Evolutionary conservation across 2,329 filamentous ascomycete species (phyloP), one percentile per base, ranked within the genome.

Genomic region (Aspergillus proliferans): DNA sequence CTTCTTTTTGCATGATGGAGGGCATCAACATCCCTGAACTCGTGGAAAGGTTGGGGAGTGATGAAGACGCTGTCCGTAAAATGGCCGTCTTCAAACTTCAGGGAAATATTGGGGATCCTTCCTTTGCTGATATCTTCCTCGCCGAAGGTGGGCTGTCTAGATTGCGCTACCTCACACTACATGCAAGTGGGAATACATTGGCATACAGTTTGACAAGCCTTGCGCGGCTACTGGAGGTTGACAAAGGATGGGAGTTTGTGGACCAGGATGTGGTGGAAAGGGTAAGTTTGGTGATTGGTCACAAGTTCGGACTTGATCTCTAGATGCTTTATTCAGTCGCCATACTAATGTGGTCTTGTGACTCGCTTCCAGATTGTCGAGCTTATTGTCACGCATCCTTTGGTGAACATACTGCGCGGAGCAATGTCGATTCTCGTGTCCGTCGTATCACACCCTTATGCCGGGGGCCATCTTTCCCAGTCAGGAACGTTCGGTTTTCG

Each of bases 21-120:
- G 76, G 69, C 61, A 68, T 77, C 62, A 77, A 78, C 62, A 71
- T 83, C 52, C 69, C 77, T 43, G 79, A 82, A 57, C 70, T 84
- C 56, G 78, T 84, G 51, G 74, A 77, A 53, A 76, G 80, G 46
- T 71, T 85, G 50, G 74, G 77, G 41, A 80, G 79, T 58, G 78
- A 82, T 49, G 81, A 95, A 72, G 93, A 98, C 77, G 91, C 88
- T 49, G 85, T 88, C 59, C 88, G 91, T 64, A 98, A 98, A 72
- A 96, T 97, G 88, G 93, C 93, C 52, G 93, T 94, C 52, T 98
- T 98, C 81, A 96, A 96, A 75, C 83, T 98, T 57, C 93, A 98
- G 72, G 86, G 82, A 55, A 90, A 88, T 54, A 95, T 98, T 71
- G 92, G 91, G 66, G 93, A 98, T 71, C 92, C 92, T 22, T 87